phyloP scores from a whole-genome alignment of 2,329 filamentous ascomycete species.

The Balansia obtecta region DNA sequence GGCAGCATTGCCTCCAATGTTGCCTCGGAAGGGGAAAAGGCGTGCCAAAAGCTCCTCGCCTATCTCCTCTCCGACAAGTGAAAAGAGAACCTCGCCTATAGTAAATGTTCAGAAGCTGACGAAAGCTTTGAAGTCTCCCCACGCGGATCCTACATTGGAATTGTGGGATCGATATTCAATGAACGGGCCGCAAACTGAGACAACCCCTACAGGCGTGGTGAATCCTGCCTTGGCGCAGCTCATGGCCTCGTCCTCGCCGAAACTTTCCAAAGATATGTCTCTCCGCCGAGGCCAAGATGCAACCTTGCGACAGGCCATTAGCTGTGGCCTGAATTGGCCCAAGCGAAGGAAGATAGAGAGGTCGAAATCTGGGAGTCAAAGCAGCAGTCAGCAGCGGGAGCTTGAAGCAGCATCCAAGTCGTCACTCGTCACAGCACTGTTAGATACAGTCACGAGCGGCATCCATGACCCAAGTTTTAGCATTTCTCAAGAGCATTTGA shows the following conservation, averaged over 20 bases:
- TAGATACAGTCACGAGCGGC: slow-evolving; percentile 51
- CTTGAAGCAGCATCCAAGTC: slow-evolving; percentile 41
- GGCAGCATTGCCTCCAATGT: slow-evolving; percentile 34
- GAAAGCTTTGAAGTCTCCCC: slow-evolving; percentile 49
- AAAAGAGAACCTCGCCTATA: slow-evolving; percentile 30
- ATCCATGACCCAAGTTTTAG: slow-evolving; percentile 30
- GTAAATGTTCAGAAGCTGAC: slow-evolving; percentile 48
- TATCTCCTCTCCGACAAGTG: slow-evolving; percentile 48
- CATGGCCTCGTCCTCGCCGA: slow-evolving; percentile 59
- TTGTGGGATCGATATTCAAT: slow-evolving; percentile 66
- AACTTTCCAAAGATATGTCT: slow-evolving; percentile 33
- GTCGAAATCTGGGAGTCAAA: slow-evolving; percentile 24
- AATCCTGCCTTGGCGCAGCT: slow-evolving; percentile 52
- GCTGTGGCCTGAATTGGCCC: slow-evolving; percentile 58
- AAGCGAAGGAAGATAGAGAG: slow-evolving; percentile 53
- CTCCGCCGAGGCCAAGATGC: slow-evolving; percentile 26
- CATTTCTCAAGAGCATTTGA: slow-evolving; percentile 16
- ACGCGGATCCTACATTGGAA: slow-evolving; percentile 60
- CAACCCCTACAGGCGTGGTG: slow-evolving; percentile 29
- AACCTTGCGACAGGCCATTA: slow-evolving; percentile 50
- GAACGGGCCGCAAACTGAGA: slow-evolving; percentile 27
- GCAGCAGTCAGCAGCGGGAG: slow-evolving; percentile 22
- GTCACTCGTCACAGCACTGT: slow-evolving; percentile 46
- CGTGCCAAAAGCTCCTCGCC: slow-evolving; percentile 65
- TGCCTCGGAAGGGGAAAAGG: slow-evolving; percentile 44